phyloP scores from a whole-genome alignment of 805 yeast species.

The Cyberlindnera maritima region DNA sequence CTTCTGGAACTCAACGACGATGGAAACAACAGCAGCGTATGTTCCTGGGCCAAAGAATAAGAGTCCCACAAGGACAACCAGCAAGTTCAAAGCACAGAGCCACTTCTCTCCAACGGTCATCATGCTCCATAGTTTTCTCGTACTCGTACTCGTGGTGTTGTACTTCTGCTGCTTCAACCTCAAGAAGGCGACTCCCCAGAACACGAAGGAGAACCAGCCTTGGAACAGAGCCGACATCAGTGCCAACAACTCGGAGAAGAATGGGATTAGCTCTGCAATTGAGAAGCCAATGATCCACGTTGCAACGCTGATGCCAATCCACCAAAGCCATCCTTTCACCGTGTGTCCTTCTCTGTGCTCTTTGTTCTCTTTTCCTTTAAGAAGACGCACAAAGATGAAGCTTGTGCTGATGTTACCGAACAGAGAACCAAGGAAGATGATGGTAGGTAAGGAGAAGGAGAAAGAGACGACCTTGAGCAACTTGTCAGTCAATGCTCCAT shows the following conservation, averaged over 20 bases:
- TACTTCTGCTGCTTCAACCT: constrained; percentile 37
- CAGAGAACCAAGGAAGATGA: constrained; percentile 52
- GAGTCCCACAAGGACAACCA: constrained; percentile 44
- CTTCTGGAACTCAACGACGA: constrained; percentile 44
- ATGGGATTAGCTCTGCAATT: constrained; percentile 65
- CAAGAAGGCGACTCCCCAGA: constrained; percentile 59
- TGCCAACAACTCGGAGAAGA: constrained; percentile 53
- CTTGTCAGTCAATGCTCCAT: constrained; percentile 46
- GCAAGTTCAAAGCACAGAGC: constrained; percentile 35
- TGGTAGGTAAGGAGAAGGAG: constrained; percentile 58
- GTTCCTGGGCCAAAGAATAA: constrained; percentile 59
- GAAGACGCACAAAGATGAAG: constrained; percentile 40
- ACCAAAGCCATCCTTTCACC: constrained; percentile 47
- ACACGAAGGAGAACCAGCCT: constrained; percentile 64
- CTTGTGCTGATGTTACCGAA: constrained; percentile 54
- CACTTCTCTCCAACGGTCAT: constrained; percentile 33
- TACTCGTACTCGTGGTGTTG: constrained; percentile 27
- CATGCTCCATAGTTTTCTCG: constrained; percentile 31
- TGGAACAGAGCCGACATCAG: constrained; percentile 61
- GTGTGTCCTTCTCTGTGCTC: constrained; percentile 47
- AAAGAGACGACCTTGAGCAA: constrained; percentile 52
- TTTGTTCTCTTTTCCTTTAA: constrained; percentile 41
- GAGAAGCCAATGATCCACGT: constrained; percentile 54
- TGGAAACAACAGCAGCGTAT: constrained; percentile 52
- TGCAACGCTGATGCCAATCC: constrained; percentile 42